These are phyloP conservation scores for Groenewaldozyma sp. DNA, from an alignment of 1,139 yeast genomes.

Conservation along the genomic window DNA sequence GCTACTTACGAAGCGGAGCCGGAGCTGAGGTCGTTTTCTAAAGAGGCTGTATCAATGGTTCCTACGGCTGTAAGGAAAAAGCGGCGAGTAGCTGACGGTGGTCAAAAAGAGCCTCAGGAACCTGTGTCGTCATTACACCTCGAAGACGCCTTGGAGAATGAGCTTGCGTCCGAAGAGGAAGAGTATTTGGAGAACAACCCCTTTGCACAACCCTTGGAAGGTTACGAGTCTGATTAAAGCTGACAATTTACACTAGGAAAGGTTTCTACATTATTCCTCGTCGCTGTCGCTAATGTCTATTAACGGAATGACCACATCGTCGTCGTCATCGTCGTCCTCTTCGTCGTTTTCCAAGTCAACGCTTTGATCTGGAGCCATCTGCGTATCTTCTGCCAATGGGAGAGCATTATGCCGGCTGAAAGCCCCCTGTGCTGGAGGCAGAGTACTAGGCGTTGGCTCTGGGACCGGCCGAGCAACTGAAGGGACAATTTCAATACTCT, in stretches of 20 bases:
- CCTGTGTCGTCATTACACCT: neutral
- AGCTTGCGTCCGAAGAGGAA: slow-evolving; percentile 8
- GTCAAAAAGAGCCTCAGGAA: neutral
- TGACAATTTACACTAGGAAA: neutral
- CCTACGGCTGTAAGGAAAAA: slow-evolving; percentile 19
- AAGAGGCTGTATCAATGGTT: slow-evolving; percentile 18
- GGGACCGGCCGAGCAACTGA: neutral
- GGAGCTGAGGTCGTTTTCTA: slow-evolving; percentile 17
- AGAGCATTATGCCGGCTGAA: neutral
- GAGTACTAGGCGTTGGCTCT: neutral
- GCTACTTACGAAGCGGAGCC: slow-evolving; percentile 22
- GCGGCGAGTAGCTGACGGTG: slow-evolving; percentile 5
- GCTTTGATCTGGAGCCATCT: slow-evolving; percentile 10
- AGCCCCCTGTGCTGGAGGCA: neutral
- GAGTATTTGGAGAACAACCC: slow-evolving; percentile 1
- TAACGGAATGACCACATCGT: slow-evolving; percentile 52
- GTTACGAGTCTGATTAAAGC: slow-evolving; percentile 4
- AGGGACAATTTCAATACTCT: too few relatives aligned
- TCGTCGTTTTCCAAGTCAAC: slow-evolving; percentile 12
- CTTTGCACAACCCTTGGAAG: neutral
- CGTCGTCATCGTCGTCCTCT: slow-evolving; percentile 22
- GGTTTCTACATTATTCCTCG: slow-evolving; percentile 6
- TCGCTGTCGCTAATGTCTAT: slow-evolving; percentile 36
- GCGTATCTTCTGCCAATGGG: slow-evolving; percentile 8
- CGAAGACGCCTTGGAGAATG: neutral